Conservation (phyloP, 2,329 filamentous ascomycete species). For the Ceratocystis destructans region DNA sequence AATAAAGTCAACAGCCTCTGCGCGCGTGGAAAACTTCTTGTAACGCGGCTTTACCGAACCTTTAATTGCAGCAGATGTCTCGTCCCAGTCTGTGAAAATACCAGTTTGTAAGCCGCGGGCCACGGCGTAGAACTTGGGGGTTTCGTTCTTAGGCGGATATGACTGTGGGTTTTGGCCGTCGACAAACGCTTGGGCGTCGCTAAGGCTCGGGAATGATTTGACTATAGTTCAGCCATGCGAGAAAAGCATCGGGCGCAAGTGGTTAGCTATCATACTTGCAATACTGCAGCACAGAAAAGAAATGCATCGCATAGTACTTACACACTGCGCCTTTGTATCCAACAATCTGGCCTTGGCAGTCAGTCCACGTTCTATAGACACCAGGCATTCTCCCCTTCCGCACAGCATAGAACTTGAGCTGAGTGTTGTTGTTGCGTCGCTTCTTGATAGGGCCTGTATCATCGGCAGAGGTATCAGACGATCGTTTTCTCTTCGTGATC, state of each 20-base stretch:
- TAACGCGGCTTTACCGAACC: conserved; percentile 58
- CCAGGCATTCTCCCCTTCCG: conserved; percentile 42
- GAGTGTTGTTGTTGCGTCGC: conserved; percentile 37
- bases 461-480: not conserved
- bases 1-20: conserved; percentile 70
- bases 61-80: conserved; percentile 58
- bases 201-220: conserved; percentile 60
- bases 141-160: conserved; percentile 30
- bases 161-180: conserved; percentile 39
- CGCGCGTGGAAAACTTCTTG: conserved; percentile 52
- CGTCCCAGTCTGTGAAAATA: conserved; percentile 51
- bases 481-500: conserved; percentile 1
- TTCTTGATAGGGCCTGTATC: conserved; percentile 24
- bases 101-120: conserved; percentile 45
- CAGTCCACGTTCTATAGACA: conserved; percentile 48
- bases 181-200: conserved; percentile 69
- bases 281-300: not conserved
- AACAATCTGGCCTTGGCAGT: conserved; percentile 46
- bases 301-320: conserved; percentile 32
- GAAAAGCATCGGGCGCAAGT: not conserved
- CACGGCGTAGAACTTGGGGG: conserved; percentile 43
- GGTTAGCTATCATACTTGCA: conserved; percentile 28
- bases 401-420: conserved; percentile 51
- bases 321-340: conserved; percentile 53
- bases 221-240: conserved; percentile 35